Base-by-base conservation (phyloP, 2,329 filamentous ascomycete species). In the Thelonectria rubi region DNA sequence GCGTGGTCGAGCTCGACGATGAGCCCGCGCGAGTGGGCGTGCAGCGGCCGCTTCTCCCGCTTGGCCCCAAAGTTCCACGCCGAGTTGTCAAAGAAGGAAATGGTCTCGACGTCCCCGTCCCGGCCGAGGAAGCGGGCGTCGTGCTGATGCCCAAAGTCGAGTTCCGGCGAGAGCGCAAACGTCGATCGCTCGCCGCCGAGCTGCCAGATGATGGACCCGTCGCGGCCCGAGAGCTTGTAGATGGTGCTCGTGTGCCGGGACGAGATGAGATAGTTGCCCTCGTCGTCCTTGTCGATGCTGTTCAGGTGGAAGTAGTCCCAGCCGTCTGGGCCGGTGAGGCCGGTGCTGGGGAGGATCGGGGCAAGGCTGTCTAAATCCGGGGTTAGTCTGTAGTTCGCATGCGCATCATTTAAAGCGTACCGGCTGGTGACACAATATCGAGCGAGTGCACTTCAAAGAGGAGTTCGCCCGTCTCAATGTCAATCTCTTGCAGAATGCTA, bases 1-100 rank as follows among this genome's bases (percentile, higher is more conserved):
- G 73, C 73, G 45, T 81, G 81, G 68, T 83, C 80, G 55, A 83
- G 72, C 24, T 74, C 75, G 52, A 84, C 75, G 63, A 82, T 79
- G 72, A 81, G 77, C 1, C 81, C 84, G 17, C 81, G 56, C 1
- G 67, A 68, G 32, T 53, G 57, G 2, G 59, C 42, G 2, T 53
- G 50, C 3, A 42, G 30, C 11, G 18, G 17, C 4, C 15, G 11
- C 24, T 30, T 37, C 17, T 62, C n/a, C 15, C 49, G 2, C 37
- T 20, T 3, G 17, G 30, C 3, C 32, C 42, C 8, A 47, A 58
- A 39, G 37, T 55, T 45, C 55, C 80, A 39, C 11, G 63, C 63
- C 12, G 70, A 71, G 70, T 87, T 87, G 69, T 87, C 84, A 67
- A 82, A 86, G 30, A 87, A 75, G 0, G 82, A 84, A 51, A 86